Evolutionary conservation across 352 stramenopile species (phyloP).

Genomic region (Globisporangium camurandrum): DNA sequence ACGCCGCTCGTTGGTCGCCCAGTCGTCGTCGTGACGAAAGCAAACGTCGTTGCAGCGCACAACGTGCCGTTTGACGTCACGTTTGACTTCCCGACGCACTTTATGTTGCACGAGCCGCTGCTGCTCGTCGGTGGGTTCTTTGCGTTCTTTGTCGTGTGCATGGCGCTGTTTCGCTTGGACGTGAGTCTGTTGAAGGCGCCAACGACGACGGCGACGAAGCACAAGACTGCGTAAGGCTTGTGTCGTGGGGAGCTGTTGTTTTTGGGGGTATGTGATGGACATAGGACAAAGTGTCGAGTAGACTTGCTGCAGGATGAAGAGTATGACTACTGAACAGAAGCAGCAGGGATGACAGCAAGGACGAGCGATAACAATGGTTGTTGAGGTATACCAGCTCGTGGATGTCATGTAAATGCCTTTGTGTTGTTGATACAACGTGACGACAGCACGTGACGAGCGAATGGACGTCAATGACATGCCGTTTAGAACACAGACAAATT

Average conservation of each 20-base stretch:
- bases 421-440: too few species aligned
- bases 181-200: conserved; percentile 51
- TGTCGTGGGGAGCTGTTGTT: neutral
- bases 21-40: conserved; percentile 76
- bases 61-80: conserved; percentile 83
- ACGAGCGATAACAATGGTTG: too few species aligned
- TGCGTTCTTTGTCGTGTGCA: conserved; percentile 80
- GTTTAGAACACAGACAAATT: neutral
- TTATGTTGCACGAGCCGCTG: conserved; percentile 84
- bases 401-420: too few species aligned
- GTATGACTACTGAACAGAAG: too few species aligned
- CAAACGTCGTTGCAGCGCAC: conserved; percentile 79
- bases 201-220: conserved; percentile 31
- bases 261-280: neutral
- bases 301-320: conserved; percentile 1
- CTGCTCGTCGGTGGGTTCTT: conserved; percentile 82
- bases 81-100: conserved; percentile 72
- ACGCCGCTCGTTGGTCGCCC: conserved; percentile 68
- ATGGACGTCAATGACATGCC: too few species aligned
- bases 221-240: conserved; percentile 51
- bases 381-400: too few species aligned
- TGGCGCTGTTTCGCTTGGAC: conserved; percentile 79
- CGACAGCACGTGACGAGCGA: neutral
- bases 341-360: too few species aligned
- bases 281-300: neutral